Percentiles rank a stretch among this genome's conserved stretches.
phyloP scores from a whole-genome alignment of 768 basidiomycete genomes.

The Mycena leptocephala region DNA sequence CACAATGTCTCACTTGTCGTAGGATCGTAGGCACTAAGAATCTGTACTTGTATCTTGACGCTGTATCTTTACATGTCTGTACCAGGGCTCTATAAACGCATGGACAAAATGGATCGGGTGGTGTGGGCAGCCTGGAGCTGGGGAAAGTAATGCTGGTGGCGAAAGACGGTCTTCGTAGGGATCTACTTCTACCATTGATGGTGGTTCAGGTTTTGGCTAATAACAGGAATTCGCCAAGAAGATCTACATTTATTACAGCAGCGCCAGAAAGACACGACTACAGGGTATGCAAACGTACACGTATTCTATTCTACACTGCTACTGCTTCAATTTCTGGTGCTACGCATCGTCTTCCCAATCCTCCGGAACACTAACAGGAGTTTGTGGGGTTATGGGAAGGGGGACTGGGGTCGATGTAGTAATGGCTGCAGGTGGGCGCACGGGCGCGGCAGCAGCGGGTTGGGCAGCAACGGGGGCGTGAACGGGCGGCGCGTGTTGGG shows the following conservation, averaged over 20 bases:
- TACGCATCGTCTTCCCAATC: slow-evolving; percentile 72
- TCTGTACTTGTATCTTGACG: background rate
- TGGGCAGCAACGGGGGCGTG: background rate
- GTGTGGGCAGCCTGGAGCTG: no score
- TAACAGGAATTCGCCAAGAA: no score
- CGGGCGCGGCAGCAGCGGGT: slow-evolving; percentile 16
- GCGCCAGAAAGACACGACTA: no score
- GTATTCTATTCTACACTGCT: background rate
- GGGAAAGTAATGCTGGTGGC: no score
- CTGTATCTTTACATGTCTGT: no score
- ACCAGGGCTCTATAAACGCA: no score
- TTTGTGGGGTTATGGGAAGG: background rate
- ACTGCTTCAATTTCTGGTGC: background rate
- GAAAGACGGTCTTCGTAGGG: no score
- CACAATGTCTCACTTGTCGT: background rate
- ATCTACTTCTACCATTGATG: no score
- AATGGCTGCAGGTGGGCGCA: background rate
- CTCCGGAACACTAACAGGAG: slow-evolving; percentile 58
- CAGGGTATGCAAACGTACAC: background rate
- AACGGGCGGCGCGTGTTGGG: slow-evolving; percentile 1
- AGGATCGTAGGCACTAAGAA: background rate
- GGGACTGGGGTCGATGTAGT: background rate
- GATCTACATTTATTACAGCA: no score
- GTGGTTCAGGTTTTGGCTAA: no score
- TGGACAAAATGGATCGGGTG: no score